Evolutionary conservation across 495 filamentous ascomycete species (phyloP).

Genomic region (Talaromyces proteolyticus): DNA sequence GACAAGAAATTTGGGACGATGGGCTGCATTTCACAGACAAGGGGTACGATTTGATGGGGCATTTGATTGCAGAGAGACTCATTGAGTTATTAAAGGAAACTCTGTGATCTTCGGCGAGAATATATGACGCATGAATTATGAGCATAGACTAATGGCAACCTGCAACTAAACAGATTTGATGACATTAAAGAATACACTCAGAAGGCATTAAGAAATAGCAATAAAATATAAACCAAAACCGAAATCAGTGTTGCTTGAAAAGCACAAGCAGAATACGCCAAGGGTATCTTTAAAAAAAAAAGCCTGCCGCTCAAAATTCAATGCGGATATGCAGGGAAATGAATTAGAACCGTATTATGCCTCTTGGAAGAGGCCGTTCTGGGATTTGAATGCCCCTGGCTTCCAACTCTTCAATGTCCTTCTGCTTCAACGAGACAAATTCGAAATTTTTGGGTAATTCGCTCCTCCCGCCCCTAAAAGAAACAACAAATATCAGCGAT

Average conservation of each 20-base stretch:
- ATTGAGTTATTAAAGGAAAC: not conserved
- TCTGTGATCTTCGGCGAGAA: no score
- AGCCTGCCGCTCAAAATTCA: not conserved
- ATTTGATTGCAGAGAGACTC: slow-evolving; percentile 4
- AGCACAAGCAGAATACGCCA: not conserved
- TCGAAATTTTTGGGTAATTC: slow-evolving; percentile 6
- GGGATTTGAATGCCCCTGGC: slow-evolving; percentile 5
- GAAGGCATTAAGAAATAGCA: not conserved
- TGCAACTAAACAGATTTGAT: no score
- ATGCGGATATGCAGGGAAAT: not conserved
- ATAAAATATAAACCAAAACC: not conserved
- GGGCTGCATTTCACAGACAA: slow-evolving; percentile 51
- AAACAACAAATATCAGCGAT: slow-evolving; percentile 1
- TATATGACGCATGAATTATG: no score
- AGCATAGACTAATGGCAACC: no score
- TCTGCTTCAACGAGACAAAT: slow-evolving; percentile 4
- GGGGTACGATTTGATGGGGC: slow-evolving; percentile 55
- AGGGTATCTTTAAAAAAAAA: not conserved
- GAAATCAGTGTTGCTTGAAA: not conserved
- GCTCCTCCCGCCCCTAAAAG: not conserved
- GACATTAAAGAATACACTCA: not conserved
- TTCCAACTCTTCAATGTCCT: slow-evolving; percentile 4
- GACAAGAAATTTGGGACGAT: slow-evolving; percentile 52
- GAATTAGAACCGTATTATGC: not conserved
- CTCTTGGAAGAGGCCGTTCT: not conserved